Percentiles rank a stretch among this genome's conserved stretches.
These are phyloP conservation scores for Starmerella bacillaris DNA, from an alignment of 805 yeast species.

Conservation along the genomic window DNA sequence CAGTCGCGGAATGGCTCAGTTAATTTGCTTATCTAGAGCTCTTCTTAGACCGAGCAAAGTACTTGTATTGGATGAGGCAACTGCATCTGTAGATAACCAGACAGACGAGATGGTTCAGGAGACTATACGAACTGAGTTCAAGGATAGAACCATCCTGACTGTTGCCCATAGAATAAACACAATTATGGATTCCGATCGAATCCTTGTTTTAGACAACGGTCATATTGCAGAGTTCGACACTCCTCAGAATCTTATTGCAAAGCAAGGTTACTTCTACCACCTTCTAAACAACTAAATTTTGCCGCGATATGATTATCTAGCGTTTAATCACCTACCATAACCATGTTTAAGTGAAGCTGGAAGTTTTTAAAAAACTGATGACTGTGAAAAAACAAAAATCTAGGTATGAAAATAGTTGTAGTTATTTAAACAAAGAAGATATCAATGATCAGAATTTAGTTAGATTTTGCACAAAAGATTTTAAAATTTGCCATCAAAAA, in stretches of 20 bases:
- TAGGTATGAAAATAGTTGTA: too few relatives aligned
- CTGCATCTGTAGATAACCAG: conserved; percentile 47
- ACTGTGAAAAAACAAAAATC: too few relatives aligned
- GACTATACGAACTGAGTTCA: conserved; percentile 45
- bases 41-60: conserved; percentile 47
- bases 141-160: conserved; percentile 52
- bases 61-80: conserved; percentile 59
- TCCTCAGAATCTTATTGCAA: conserved; percentile 41
- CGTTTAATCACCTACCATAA: too few relatives aligned
- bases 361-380: too few relatives aligned
- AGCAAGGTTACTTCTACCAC: conserved; percentile 23
- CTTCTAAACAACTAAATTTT: conserved; percentile 5
- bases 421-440: too few relatives aligned
- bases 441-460: too few relatives aligned
- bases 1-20: conserved; percentile 68
- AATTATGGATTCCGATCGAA: conserved; percentile 47
- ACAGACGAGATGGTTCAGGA: conserved; percentile 57
- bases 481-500: too few relatives aligned
- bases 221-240: conserved; percentile 45
- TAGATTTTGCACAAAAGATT: too few relatives aligned
- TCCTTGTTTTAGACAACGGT: conserved; percentile 31
- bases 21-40: conserved; percentile 63
- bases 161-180: conserved; percentile 67
- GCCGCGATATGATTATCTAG: background rate
- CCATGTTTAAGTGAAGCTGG: too few relatives aligned